A percentile compares a stretch with the other conserved stretches of the same genome.
These are phyloP conservation scores for Iberis amara DNA, from an alignment of 441 rosid species.

Conservation along the genomic window DNA sequence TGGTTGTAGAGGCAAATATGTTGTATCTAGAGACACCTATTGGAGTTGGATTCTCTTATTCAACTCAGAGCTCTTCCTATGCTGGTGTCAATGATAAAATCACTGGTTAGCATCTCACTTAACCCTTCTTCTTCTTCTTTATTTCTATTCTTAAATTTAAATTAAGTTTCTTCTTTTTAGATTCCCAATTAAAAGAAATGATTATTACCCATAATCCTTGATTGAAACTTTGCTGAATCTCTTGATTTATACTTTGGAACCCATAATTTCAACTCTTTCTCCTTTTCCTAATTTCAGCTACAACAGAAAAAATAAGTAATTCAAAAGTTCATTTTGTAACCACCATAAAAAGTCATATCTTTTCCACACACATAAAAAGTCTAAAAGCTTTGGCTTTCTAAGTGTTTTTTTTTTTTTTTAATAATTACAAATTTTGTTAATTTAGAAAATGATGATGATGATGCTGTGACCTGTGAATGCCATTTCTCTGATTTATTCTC, in stretches of 20 bases:
- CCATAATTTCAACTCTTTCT: background rate
- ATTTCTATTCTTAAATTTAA: background rate
- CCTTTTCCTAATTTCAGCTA: background rate
- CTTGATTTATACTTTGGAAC: background rate
- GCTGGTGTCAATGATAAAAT: constrained; percentile 66
- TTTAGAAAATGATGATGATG: constrained; percentile 17
- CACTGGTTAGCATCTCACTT: constrained; percentile 47
- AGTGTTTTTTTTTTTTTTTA: background rate
- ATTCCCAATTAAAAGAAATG: background rate
- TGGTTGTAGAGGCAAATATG: constrained; percentile 83
- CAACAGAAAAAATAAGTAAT: background rate
- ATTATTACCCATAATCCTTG: background rate
- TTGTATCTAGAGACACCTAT: constrained; percentile 85
- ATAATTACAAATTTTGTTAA: background rate
- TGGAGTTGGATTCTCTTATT: constrained; percentile 97
- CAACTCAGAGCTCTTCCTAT: constrained; percentile 58
- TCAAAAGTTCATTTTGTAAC: constrained; percentile 18
- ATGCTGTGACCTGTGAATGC: constrained; percentile 26
- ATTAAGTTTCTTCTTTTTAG: constrained; percentile 4
- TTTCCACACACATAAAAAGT: constrained; percentile 2
- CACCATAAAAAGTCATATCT: constrained; percentile 16
- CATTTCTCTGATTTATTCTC: background rate
- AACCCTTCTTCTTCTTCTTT: background rate
- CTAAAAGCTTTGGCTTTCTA: background rate
- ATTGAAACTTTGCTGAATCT: background rate